Conservation (phyloP, 768 basidiomycete genomes). For the Boletus rubescentipes region DNA sequence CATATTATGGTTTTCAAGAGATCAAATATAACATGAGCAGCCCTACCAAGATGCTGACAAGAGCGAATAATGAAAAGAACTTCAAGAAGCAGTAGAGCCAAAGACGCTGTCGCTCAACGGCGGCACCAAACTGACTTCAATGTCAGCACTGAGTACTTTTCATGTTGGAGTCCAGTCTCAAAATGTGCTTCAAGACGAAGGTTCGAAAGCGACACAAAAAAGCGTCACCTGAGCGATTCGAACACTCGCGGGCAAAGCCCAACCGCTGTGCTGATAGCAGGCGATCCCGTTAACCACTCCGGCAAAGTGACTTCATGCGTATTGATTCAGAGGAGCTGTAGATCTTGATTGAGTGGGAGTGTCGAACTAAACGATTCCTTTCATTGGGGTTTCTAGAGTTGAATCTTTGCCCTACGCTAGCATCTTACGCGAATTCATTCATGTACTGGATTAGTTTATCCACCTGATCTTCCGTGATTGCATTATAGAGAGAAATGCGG, state of each 20-base stretch:
- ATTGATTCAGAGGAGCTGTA: background rate
- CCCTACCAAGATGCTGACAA: no score
- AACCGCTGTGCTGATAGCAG: slow-evolving; percentile 61
- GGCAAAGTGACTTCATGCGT: slow-evolving; percentile 70
- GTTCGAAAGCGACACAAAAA: slow-evolving; percentile 27
- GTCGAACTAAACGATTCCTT: background rate
- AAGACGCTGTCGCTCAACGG: no score
- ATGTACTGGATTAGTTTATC: slow-evolving; percentile 62
- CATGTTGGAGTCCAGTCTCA: no score
- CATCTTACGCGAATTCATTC: slow-evolving; percentile 44
- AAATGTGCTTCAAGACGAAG: no score
- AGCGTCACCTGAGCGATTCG: slow-evolving; percentile 62
- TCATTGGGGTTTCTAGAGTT: background rate
- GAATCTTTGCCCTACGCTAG: slow-evolving; percentile 1
- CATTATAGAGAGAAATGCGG: slow-evolving; percentile 87
- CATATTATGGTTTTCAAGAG: background rate
- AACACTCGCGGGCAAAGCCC: slow-evolving; percentile 62
- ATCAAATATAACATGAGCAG: background rate
- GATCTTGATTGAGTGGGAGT: no score
- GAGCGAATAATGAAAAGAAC: no score
- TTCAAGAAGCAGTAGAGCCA: no score
- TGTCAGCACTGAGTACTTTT: no score
- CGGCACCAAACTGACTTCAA: no score
- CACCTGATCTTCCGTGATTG: slow-evolving; percentile 73
- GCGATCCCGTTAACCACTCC: slow-evolving; percentile 92